A percentile compares a stretch with the other conserved stretches of the same genome.
Conservation (phyloP, 805 yeast genomes). For the Pichia rugopelliculosa region DNA sequence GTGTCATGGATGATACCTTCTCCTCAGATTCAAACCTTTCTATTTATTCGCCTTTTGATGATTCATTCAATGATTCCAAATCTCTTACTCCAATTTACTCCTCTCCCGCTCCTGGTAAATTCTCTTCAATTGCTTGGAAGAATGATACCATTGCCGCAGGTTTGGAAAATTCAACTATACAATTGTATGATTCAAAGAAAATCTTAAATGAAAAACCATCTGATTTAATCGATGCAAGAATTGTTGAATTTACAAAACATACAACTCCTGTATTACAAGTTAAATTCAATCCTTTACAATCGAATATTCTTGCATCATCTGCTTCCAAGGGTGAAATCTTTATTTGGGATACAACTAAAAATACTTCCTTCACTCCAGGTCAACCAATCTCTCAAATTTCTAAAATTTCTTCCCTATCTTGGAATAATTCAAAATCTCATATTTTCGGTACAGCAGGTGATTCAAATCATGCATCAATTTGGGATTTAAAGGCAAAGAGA, state of each 20-base stretch:
- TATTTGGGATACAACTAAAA: conserved; percentile 78
- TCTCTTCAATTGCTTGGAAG: conserved; percentile 84
- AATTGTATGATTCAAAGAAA: conserved; percentile 63
- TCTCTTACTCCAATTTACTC: conserved; percentile 32
- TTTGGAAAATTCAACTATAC: conserved; percentile 72
- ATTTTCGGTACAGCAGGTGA: conserved; percentile 87
- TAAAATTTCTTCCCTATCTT: conserved; percentile 71
- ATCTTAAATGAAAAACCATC: conserved; percentile 31
- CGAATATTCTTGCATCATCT: conserved; percentile 72
- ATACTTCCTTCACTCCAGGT: conserved; percentile 60
- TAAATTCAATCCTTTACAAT: conserved; percentile 69
- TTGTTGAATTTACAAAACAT: conserved; percentile 52
- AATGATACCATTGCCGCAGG: conserved; percentile 76
- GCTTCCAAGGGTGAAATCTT: conserved; percentile 84
- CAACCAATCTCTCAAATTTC: conserved; percentile 73
- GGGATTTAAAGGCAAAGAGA: conserved; percentile 85
- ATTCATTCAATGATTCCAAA: conserved; percentile 31
- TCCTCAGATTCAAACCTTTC: conserved; percentile 72
- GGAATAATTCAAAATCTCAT: conserved; percentile 81
- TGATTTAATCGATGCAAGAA: conserved; percentile 36
- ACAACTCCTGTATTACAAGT: conserved; percentile 63
- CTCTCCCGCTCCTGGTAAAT: conserved; percentile 48
- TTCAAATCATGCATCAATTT: conserved; percentile 80
- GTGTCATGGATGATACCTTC: conserved; percentile 86
- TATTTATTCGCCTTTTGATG: conserved; percentile 60